phyloP scores from a whole-genome alignment of 257 asterid genomes.

The Cinchona pubescens region DNA sequence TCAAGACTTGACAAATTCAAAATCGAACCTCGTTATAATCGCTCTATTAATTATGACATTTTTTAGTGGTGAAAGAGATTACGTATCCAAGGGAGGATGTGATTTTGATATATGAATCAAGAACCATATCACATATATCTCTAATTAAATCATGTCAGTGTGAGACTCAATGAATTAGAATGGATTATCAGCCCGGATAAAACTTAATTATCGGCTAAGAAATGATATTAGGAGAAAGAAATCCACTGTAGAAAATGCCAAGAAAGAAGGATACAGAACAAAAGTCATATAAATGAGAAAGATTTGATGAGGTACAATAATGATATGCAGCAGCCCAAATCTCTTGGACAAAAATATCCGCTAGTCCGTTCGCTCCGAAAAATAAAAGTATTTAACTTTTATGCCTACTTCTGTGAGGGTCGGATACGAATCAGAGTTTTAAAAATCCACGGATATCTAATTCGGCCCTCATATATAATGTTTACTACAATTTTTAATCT shows the following conservation, averaged over 20 bases:
- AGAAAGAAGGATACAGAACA: neutral
- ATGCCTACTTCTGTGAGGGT: too few species aligned
- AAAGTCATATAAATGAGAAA: neutral
- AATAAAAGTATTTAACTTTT: too few species aligned
- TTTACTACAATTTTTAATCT: too few species aligned
- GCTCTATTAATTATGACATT: neutral
- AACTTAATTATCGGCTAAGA: neutral
- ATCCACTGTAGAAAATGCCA: neutral
- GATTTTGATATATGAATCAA: constrained; percentile 1
- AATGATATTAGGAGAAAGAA: neutral
- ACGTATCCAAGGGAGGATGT: constrained; percentile 11
- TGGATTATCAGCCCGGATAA: too few species aligned
- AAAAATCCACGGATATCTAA: too few species aligned
- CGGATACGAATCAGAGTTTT: too few species aligned
- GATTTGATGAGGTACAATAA: neutral
- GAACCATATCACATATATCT: neutral
- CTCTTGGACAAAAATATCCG: too few species aligned
- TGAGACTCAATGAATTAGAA: neutral
- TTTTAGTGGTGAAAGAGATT: neutral
- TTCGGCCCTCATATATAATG: too few species aligned
- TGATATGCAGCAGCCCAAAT: too few species aligned
- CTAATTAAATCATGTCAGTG: neutral
- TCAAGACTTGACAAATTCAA: constrained; percentile 6
- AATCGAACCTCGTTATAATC: neutral
- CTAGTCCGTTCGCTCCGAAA: too few species aligned